Conservation (phyloP, 345 rosid genomes). For the Hibiscus trionum region DNA sequence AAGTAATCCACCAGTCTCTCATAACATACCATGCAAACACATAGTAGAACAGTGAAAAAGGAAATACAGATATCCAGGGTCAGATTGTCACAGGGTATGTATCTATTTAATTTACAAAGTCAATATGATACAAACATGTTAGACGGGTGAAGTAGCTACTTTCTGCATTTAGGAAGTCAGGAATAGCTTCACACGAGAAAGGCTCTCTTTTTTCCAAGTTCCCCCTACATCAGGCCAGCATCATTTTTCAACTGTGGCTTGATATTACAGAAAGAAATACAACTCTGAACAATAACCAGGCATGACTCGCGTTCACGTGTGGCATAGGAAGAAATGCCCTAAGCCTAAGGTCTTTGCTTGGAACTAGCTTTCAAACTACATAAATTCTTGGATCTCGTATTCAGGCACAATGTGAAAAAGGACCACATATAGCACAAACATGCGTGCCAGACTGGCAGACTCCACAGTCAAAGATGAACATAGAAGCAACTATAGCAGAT, state of each 20-base stretch:
- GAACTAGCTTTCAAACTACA: not conserved
- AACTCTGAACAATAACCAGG: not conserved
- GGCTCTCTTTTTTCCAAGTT: not conserved
- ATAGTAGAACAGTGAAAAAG: not conserved
- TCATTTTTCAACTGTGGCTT: not conserved
- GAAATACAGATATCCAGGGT: not conserved
- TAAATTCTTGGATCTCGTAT: not conserved
- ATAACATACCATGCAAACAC: not conserved
- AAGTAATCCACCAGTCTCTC: not conserved
- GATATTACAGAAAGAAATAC: not conserved
- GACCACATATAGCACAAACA: not conserved
- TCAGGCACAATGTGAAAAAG: not conserved
- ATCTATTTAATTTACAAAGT: not conserved
- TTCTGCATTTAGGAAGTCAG: not conserved
- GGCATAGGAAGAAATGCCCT: not conserved
- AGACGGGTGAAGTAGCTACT: not conserved
- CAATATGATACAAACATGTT: not conserved
- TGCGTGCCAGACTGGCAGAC: not conserved
- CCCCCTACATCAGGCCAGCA: not conserved
- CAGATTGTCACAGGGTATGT: not conserved
- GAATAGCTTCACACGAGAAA: not conserved
- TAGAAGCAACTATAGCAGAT: conserved; percentile 2
- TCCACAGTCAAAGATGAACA: not conserved
- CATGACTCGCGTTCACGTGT: not conserved
- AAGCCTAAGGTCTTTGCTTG: not conserved